These are phyloP conservation scores for Anisodus tanguticus DNA, from an alignment of 257 asterid species.

Conservation along the genomic window DNA sequence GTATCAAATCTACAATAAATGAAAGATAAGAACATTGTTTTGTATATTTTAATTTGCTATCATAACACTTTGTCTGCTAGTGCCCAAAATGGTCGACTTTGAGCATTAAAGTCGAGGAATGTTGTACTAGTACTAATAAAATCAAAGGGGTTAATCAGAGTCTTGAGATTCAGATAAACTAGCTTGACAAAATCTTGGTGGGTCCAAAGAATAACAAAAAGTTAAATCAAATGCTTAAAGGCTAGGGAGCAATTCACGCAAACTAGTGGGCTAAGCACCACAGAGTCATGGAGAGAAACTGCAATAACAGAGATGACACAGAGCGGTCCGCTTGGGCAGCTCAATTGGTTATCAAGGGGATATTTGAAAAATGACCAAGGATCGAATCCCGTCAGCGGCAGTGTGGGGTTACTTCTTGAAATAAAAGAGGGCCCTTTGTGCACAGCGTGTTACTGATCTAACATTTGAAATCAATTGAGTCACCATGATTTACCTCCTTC, in stretches of 20 bases:
- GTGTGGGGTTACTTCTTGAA: too few relatives aligned
- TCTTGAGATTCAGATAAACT: conserved; percentile 6
- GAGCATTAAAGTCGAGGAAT: background rate
- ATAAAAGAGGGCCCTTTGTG: too few relatives aligned
- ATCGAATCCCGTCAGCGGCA: too few relatives aligned
- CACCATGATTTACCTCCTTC: too few relatives aligned
- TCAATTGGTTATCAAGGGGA: too few relatives aligned
- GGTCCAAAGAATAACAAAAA: conserved; percentile 55
- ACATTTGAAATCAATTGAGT: too few relatives aligned
- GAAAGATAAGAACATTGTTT: background rate
- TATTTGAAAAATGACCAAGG: too few relatives aligned
- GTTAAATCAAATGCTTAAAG: conserved; percentile 46
- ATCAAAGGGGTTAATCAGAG: conserved; percentile 6
- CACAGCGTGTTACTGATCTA: too few relatives aligned
- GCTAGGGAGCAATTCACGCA: conserved; percentile 45
- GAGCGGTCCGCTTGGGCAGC: too few relatives aligned
- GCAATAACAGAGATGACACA: conserved; percentile 20
- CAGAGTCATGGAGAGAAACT: conserved; percentile 49
- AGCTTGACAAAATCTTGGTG: conserved; percentile 46
- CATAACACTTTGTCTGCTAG: background rate
- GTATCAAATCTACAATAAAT: background rate
- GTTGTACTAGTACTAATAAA: background rate
- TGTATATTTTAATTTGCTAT: background rate
- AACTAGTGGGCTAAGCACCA: conserved; percentile 53
- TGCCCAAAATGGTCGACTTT: background rate